Evolutionary conservation across 2,329 filamentous ascomycete species (phyloP).

Genomic region (Fusarium goolgardi): DNA sequence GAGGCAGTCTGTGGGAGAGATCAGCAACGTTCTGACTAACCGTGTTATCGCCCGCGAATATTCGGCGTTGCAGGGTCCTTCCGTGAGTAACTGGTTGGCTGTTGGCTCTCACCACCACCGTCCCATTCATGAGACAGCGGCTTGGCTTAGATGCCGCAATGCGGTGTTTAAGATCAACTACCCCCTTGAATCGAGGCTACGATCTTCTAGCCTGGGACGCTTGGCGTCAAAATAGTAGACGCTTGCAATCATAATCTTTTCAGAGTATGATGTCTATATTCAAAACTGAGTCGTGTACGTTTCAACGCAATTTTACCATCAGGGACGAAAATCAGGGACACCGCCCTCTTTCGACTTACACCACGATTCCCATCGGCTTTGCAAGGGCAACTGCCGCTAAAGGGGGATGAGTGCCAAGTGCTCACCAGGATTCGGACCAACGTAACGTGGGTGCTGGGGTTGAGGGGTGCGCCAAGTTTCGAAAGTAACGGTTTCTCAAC

Average conservation of each 20-base stretch:
- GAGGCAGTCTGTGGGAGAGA: constrained; percentile 33
- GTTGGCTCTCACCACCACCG: constrained; percentile 19
- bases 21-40: constrained; percentile 36
- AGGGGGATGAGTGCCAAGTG: constrained; percentile 28
- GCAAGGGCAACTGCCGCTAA: constrained; percentile 37
- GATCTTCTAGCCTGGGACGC: not conserved
- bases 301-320: constrained; percentile 5
- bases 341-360: constrained; percentile 29
- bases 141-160: constrained; percentile 38
- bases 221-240: not conserved
- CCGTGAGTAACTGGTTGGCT: constrained; percentile 10
- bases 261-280: not conserved
- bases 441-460: constrained; percentile 44
- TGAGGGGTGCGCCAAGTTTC: constrained; percentile 10
- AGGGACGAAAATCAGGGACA: constrained; percentile 11
- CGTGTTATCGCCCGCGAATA: constrained; percentile 31
- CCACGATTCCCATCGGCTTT: constrained; percentile 13
- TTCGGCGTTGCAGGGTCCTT: constrained; percentile 22
- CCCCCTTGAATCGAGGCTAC: constrained; percentile 34
- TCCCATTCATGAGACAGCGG: constrained; percentile 28
- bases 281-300: not conserved
- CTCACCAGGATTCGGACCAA: constrained; percentile 39
- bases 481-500: constrained; percentile 16
- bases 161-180: constrained; percentile 19
- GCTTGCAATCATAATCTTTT: not conserved